Evolutionary conservation across 208 protist species (phyloP).

Genomic region (Acanthamoeba culbertsoni): DNA sequence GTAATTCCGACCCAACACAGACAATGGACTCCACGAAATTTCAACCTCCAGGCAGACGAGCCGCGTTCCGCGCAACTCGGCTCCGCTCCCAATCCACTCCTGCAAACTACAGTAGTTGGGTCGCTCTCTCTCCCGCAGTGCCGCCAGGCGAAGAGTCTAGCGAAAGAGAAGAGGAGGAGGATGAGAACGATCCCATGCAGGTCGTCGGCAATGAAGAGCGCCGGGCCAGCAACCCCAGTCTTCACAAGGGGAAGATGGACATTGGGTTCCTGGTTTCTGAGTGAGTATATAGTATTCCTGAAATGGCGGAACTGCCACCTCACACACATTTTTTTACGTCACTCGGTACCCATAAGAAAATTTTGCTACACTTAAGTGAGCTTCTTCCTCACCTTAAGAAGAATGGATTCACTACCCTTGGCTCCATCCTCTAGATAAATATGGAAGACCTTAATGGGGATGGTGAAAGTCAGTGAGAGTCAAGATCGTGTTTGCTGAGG

Average conservation of each 20-base stretch:
- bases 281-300: too few species aligned
- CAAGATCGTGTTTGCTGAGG: too few species aligned
- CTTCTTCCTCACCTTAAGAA: too few species aligned
- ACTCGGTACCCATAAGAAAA: too few species aligned
- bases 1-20: neutral
- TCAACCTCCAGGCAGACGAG: neutral
- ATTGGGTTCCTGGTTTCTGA: neutral
- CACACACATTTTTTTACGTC: too few species aligned
- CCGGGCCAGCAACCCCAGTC: neutral
- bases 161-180: neutral
- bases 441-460: too few species aligned
- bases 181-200: neutral
- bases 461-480: too few species aligned
- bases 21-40: neutral
- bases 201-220: neutral
- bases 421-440: too few species aligned
- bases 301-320: too few species aligned
- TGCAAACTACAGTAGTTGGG: neutral
- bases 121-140: neutral
- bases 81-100: neutral
- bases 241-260: slow-evolving; percentile 25
- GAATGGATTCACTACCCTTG: too few species aligned
- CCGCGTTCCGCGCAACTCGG: neutral
- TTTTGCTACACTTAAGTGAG: too few species aligned
- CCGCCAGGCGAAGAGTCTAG: neutral